Conservation (phyloP, 1,284 basidiomycete species). For the Afroboletus lepidellus region DNA sequence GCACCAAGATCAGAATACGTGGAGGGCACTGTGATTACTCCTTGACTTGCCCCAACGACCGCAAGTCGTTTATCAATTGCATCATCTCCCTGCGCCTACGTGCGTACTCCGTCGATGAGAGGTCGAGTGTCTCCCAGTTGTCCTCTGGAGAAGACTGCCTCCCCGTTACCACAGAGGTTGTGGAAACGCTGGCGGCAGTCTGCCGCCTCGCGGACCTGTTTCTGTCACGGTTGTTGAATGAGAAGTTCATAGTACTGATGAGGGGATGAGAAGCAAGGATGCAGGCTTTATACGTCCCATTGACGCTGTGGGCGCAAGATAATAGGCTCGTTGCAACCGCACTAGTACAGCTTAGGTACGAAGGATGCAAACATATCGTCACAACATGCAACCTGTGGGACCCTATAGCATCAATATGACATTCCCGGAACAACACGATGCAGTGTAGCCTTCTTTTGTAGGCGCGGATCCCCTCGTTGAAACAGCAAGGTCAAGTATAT, state of each 20-base stretch:
- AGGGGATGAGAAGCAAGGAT: background rate
- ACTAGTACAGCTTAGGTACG: constrained; percentile 1
- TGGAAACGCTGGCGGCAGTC: background rate
- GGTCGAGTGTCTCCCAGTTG: constrained; percentile 11
- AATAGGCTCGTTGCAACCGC: background rate
- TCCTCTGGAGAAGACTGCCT: constrained; percentile 12
- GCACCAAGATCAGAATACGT: background rate
- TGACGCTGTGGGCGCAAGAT: background rate
- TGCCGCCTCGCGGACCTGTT: background rate
- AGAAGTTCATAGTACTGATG: constrained; percentile 8
- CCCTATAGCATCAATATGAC: background rate
- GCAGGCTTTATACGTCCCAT: constrained; percentile 17
- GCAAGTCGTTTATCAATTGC: constrained; percentile 43
- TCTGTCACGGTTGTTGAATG: background rate
- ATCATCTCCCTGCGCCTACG: constrained; percentile 45
- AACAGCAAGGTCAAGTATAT: background rate
- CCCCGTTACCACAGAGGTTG: background rate
- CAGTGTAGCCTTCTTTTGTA: background rate
- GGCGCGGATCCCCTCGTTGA: background rate
- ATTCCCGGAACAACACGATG: background rate
- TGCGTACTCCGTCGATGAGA: constrained; percentile 44
- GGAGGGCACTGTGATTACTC: background rate
- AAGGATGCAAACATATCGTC: background rate
- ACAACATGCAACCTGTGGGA: constrained; percentile 1
- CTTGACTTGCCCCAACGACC: constrained; percentile 41